A percentile compares a stretch with the other conserved stretches of the same genome.
These are phyloP conservation scores for Cyclostephanos tholiformis DNA, from an alignment of 108 stramenopile genomes.

Conservation along the genomic window DNA sequence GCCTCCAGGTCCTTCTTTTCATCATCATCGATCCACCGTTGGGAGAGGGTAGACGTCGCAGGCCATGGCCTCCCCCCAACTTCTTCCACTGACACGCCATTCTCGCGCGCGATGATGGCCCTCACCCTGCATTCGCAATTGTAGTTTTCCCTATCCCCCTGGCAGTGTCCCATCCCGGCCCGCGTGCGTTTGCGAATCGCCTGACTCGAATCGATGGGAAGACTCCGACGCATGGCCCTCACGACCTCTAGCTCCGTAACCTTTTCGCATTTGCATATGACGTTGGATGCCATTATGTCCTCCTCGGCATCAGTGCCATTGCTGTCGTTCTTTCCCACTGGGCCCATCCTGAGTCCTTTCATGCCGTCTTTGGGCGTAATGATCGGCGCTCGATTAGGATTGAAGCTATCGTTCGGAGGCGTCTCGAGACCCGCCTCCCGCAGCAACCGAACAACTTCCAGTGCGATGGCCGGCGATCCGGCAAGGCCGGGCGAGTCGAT, in stretches of 20 bases:
- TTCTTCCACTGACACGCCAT: conserved; percentile 53
- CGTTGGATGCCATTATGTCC: conserved; percentile 64
- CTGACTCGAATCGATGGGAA: conserved; percentile 79
- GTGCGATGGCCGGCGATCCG: conserved; percentile 79
- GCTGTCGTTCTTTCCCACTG: conserved; percentile 67
- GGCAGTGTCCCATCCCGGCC: conserved; percentile 69
- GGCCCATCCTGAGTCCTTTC: conserved; percentile 70
- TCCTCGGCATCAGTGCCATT: conserved; percentile 58
- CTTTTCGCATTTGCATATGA: conserved; percentile 82
- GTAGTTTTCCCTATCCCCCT: conserved; percentile 72
- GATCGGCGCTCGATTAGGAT: conserved; percentile 79
- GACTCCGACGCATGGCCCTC: conserved; percentile 64
- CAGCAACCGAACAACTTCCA: conserved; percentile 70
- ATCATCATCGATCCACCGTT: conserved; percentile 72
- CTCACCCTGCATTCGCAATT: conserved; percentile 73
- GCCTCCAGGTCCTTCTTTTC: conserved; percentile 63
- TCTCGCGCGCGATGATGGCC: conserved; percentile 76
- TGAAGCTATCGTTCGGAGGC: conserved; percentile 59
- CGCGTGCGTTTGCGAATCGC: conserved; percentile 76
- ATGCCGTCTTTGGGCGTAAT: conserved; percentile 75
- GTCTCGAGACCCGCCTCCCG: conserved; percentile 58
- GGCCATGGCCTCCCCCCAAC: conserved; percentile 81
- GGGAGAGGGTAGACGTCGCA: conserved; percentile 68
- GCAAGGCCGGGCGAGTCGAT: conserved; percentile 82
- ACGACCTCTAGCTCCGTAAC: conserved; percentile 82